A percentile compares a stretch with the other conserved stretches of the same genome.
phyloP scores from a whole-genome alignment of 176 grass and related monocot species.

The Hsuehochloa calcarea region DNA sequence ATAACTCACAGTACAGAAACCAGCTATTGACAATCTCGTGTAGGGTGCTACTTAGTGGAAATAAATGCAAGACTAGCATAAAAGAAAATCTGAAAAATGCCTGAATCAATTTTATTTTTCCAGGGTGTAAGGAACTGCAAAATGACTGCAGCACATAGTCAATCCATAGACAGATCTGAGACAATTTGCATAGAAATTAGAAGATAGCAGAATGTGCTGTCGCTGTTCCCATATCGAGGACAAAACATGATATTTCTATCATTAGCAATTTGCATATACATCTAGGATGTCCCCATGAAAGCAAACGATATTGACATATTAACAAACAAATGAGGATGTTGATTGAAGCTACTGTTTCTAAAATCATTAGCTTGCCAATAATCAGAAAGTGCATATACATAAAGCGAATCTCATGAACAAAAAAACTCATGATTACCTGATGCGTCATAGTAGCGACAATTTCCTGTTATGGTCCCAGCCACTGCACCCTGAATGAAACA shows the following conservation, averaged over 20 bases:
- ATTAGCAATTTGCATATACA: conserved; percentile 36
- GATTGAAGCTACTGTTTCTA: conserved; percentile 43
- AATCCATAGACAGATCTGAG: conserved; percentile 10
- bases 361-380: conserved; percentile 38
- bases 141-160: background rate
- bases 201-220: background rate
- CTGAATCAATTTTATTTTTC: background rate
- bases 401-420: conserved; percentile 31
- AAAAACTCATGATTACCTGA: conserved; percentile 68
- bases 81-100: background rate
- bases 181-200: background rate
- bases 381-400: conserved; percentile 11
- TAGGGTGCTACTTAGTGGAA: background rate
- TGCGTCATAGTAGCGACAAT: conserved; percentile 71
- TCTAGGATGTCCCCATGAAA: conserved; percentile 17
- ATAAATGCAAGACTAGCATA: background rate
- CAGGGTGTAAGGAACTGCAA: conserved; percentile 9
- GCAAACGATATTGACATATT: conserved; percentile 39
- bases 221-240: background rate
- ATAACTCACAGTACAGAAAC: background rate
- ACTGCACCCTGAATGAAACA: conserved; percentile 56
- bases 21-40: background rate
- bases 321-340: conserved; percentile 51
- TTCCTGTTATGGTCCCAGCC: conserved; percentile 82
- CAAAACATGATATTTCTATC: conserved; percentile 15